Percentiles rank a stretch among this genome's conserved stretches.
phyloP scores from a whole-genome alignment of 495 filamentous ascomycete species.

The Penicillium lividum region DNA sequence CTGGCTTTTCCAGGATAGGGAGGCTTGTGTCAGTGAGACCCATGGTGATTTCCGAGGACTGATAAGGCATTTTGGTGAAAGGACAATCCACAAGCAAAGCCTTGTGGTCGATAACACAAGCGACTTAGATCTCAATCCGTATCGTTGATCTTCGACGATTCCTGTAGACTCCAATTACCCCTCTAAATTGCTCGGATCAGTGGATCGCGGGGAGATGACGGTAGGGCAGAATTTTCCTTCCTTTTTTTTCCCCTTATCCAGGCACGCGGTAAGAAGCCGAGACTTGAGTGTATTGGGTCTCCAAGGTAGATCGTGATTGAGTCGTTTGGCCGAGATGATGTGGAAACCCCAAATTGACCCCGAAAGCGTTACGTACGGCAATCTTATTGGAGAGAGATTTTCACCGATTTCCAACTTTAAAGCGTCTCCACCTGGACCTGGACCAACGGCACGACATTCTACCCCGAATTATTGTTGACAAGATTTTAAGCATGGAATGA shows the following conservation, averaged over 20 bases:
- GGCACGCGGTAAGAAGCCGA: not conserved
- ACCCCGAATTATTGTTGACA: not conserved
- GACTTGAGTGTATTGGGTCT: not conserved
- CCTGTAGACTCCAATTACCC: slow-evolving; percentile 10
- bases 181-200: slow-evolving; percentile 11
- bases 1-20: slow-evolving; percentile 27
- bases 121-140: not conserved
- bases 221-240: slow-evolving; percentile 11
- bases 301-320: slow-evolving; percentile 24
- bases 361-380: slow-evolving; percentile 30
- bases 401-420: slow-evolving; percentile 21
- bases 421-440: slow-evolving; percentile 6
- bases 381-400: slow-evolving; percentile 23
- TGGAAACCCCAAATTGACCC: slow-evolving; percentile 24
- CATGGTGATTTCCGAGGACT: slow-evolving; percentile 24
- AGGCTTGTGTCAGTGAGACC: slow-evolving; percentile 20
- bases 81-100: not conserved
- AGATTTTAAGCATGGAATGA: not conserved
- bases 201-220: slow-evolving; percentile 22
- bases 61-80: not conserved
- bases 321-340: slow-evolving; percentile 21
- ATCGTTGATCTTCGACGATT: not conserved
- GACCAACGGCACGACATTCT: slow-evolving; percentile 1
- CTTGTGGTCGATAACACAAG: not conserved
- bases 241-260: slow-evolving; percentile 4